Percentiles rank a stretch among this genome's conserved stretches.
Evolutionary conservation across 208 protist genomes (phyloP).

Genomic region (Crithidia sp.): DNA sequence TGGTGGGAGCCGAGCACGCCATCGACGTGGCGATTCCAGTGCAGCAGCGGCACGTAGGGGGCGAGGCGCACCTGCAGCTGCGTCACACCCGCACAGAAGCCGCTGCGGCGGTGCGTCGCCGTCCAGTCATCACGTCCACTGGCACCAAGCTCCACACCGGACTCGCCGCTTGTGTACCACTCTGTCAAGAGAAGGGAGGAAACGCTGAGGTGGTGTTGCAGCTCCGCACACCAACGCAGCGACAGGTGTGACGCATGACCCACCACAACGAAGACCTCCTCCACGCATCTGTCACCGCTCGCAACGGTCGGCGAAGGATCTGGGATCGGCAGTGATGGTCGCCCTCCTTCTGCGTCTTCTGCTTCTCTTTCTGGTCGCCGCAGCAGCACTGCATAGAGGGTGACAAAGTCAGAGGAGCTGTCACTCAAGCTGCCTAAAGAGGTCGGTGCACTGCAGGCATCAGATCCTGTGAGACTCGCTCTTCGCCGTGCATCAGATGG

Average conservation of each 20-base stretch:
- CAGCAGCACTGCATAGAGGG: slow-evolving; percentile 25
- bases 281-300: background rate
- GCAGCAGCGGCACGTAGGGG: slow-evolving; percentile 53
- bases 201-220: slow-evolving; percentile 65
- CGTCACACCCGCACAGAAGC: background rate
- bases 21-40: slow-evolving; percentile 56
- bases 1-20: slow-evolving; percentile 65
- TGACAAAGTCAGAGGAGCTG: slow-evolving; percentile 1
- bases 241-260: slow-evolving; percentile 29
- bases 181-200: slow-evolving; percentile 28
- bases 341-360: background rate
- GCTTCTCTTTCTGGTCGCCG: background rate
- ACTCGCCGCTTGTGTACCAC: background rate
- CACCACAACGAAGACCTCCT: background rate
- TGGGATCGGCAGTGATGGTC: background rate
- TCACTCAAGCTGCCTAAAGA: background rate
- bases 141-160: background rate
- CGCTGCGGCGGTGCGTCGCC: background rate
- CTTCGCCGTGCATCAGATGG: background rate
- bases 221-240: slow-evolving; percentile 56
- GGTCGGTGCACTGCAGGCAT: background rate
- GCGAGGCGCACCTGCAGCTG: slow-evolving; percentile 38
- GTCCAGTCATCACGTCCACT: background rate
- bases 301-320: background rate
- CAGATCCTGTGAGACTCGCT: too few relatives aligned